phyloP scores from a whole-genome alignment of 805 yeast genomes.

The Pichia gijzeniarum region DNA sequence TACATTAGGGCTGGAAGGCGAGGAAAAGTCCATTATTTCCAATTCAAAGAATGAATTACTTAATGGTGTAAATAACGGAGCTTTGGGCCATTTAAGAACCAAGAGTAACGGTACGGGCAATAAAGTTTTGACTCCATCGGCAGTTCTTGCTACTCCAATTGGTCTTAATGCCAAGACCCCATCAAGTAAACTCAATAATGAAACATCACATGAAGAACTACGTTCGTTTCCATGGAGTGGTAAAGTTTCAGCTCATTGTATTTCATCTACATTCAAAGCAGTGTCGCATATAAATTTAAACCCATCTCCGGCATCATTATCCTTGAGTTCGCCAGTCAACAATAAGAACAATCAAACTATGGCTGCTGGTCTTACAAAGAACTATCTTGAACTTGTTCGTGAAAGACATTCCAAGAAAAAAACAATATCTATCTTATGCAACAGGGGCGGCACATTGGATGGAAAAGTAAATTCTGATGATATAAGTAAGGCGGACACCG shows the following conservation, averaged over 20 bases:
- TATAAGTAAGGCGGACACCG: neutral
- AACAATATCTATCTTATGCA: neutral
- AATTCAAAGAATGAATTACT: constrained; percentile 11
- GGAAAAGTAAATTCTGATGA: neutral
- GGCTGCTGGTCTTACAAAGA: neutral
- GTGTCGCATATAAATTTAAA: constrained; percentile 1
- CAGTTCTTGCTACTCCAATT: constrained; percentile 34
- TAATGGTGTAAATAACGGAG: neutral
- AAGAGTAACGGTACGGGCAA: neutral
- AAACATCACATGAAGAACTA: constrained; percentile 1
- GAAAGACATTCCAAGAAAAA: constrained; percentile 5
- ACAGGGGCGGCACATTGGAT: neutral
- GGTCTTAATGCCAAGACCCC: constrained; percentile 33
- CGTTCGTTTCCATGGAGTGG: constrained; percentile 27
- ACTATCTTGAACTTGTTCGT: constrained; percentile 3
- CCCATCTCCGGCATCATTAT: constrained; percentile 2
- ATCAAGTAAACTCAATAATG: neutral
- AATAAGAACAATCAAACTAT: neutral
- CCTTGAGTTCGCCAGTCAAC: neutral
- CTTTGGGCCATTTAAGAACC: constrained; percentile 2
- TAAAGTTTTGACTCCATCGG: constrained; percentile 32
- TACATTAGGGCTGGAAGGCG: constrained; percentile 40
- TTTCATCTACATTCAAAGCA: constrained; percentile 37
- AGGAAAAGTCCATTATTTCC: constrained; percentile 23
- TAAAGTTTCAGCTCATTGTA: constrained; percentile 39